Conservation (phyloP, 805 yeast genomes). For the Sungouiozyma intestinalis region DNA sequence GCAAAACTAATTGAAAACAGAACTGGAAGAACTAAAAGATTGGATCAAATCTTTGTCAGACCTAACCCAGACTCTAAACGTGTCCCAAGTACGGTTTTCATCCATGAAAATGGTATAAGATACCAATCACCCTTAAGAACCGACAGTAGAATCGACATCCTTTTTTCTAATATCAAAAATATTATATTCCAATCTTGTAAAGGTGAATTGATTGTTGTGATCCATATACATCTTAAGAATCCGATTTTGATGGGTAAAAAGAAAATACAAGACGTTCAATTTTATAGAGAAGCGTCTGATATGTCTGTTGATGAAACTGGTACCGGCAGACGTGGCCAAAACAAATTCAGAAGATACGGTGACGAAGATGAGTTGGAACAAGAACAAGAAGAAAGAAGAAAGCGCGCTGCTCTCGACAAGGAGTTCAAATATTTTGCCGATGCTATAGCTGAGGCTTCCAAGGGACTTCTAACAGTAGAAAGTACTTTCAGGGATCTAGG, state of each 20-base stretch:
- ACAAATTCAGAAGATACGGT: conserved; percentile 70
- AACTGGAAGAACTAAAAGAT: conserved; percentile 73
- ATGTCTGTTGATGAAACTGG: conserved; percentile 96
- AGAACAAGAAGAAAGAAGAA: conserved; percentile 94
- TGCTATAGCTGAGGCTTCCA: conserved; percentile 77
- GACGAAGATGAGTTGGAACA: conserved; percentile 98
- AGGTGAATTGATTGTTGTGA: conserved; percentile 83
- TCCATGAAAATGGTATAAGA: conserved; percentile 93
- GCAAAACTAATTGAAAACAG: conserved; percentile 75
- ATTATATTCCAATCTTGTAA: conserved; percentile 93
- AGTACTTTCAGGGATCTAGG: conserved; percentile 94
- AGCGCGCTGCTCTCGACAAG: conserved; percentile 81
- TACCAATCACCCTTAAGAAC: conserved; percentile 78
- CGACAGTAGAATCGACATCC: conserved; percentile 79
- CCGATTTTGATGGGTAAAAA: conserved; percentile 94
- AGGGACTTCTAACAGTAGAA: conserved; percentile 78
- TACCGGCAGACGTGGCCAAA: conserved; percentile 71
- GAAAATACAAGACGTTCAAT: conserved; percentile 91
- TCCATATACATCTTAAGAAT: conserved; percentile 84
- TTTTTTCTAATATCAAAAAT: conserved; percentile 86
- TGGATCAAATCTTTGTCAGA: conserved; percentile 82
- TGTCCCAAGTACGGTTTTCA: conserved; percentile 78
- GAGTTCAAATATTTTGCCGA: conserved; percentile 88
- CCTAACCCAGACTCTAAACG: conserved; percentile 98
- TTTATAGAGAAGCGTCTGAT: conserved; percentile 93